Evolutionary conservation across 257 asterid species (phyloP).

Genomic region (Scutellaria baicalensis): DNA sequence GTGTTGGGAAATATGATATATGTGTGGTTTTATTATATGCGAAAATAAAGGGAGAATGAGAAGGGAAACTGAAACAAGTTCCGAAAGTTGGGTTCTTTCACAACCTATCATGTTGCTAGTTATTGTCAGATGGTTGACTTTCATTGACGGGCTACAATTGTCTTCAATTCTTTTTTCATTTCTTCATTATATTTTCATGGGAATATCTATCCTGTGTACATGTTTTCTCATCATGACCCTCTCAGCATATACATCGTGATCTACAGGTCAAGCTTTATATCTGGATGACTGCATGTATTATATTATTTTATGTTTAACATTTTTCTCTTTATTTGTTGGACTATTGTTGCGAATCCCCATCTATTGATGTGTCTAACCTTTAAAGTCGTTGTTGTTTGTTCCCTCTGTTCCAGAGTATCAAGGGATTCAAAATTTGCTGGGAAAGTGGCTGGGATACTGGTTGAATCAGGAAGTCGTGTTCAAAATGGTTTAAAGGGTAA

Average conservation of each 20-base stretch:
- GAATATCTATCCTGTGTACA: not conserved
- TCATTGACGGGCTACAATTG: not conserved
- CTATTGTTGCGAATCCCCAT: not conserved
- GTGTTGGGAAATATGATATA: not conserved
- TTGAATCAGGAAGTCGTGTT: conserved; percentile 56
- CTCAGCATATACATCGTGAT: not conserved
- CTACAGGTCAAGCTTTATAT: not conserved
- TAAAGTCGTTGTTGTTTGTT: conserved; percentile 12
- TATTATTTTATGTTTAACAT: not conserved
- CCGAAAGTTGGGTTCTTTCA: not conserved
- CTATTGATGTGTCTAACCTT: conserved; percentile 6
- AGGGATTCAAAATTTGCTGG: conserved; percentile 51
- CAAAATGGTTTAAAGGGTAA: conserved; percentile 53
- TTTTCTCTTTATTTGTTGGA: not conserved
- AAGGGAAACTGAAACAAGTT: not conserved
- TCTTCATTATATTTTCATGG: not conserved
- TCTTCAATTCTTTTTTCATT: not conserved
- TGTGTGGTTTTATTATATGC: not conserved
- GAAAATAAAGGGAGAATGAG: not conserved
- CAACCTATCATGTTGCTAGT: not conserved
- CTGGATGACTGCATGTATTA: not conserved
- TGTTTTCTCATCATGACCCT: not conserved
- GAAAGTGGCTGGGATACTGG: conserved; percentile 84
- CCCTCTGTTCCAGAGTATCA: conserved; percentile 45
- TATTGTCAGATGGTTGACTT: not conserved